These are phyloP conservation scores for Paracorniculantispora psalliotae DNA, from an alignment of 2,329 filamentous ascomycete species.

Conservation along the genomic window DNA sequence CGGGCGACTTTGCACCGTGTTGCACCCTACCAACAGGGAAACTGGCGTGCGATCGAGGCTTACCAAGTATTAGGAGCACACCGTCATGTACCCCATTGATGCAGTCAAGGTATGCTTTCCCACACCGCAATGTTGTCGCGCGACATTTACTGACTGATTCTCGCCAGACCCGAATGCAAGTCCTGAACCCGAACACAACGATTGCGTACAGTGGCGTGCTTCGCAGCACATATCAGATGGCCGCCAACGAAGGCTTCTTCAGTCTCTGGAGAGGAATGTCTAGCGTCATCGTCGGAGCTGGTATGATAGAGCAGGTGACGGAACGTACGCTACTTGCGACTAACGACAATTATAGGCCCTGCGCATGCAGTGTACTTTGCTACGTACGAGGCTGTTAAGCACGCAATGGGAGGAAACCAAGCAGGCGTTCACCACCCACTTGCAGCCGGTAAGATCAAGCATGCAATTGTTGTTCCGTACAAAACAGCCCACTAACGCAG, in stretches of 20 bases:
- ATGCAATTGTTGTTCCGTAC: neutral
- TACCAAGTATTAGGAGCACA: constrained; percentile 69
- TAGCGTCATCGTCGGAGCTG: constrained; percentile 91
- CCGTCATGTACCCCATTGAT: constrained; percentile 98
- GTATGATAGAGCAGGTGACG: constrained; percentile 45
- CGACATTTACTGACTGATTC: constrained; percentile 18
- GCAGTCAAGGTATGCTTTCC: constrained; percentile 73
- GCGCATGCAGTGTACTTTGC: constrained; percentile 98
- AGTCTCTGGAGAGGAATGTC: constrained; percentile 96
- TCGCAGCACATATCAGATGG: constrained; percentile 89
- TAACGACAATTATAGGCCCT: constrained; percentile 58
- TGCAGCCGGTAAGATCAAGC: constrained; percentile 65
- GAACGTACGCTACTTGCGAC: constrained; percentile 14
- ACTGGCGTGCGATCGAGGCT: neutral
- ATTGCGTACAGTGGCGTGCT: constrained; percentile 85
- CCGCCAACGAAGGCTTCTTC: constrained; percentile 79
- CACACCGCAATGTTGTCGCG: neutral
- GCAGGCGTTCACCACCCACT: constrained; percentile 84
- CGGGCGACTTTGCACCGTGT: neutral
- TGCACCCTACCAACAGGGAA: neutral
- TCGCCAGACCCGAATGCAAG: constrained; percentile 89
- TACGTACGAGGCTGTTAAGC: constrained; percentile 96
- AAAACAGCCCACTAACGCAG: too few relatives aligned
- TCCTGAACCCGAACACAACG: constrained; percentile 76
- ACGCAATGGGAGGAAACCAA: constrained; percentile 88